Percentiles rank a stretch among this genome's conserved stretches.
Conservation (phyloP, 2,329 filamentous ascomycete genomes). For the Colletotrichum tropicicola region DNA sequence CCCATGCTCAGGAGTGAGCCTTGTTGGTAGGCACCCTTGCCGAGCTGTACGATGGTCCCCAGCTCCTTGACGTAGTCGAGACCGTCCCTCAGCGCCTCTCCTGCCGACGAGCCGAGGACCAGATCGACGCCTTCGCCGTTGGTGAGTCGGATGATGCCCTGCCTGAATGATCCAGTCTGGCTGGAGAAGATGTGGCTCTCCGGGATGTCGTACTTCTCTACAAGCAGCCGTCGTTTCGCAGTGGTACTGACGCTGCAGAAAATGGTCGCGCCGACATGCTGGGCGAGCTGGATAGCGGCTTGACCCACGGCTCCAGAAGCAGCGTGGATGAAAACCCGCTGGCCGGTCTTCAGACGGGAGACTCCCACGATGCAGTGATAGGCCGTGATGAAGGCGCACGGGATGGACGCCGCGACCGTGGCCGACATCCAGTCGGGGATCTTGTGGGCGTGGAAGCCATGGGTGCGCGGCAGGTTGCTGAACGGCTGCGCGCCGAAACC, state of each 20-base stretch:
- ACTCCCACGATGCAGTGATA: constrained; percentile 36
- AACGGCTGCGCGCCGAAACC: constrained; percentile 1
- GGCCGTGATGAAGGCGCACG: constrained; percentile 39
- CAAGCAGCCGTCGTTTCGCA: constrained; percentile 39
- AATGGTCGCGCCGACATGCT: constrained; percentile 41
- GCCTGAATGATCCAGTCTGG: constrained; percentile 38
- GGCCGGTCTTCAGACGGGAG: constrained; percentile 35
- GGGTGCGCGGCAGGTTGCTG: neutral
- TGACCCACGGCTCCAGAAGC: constrained; percentile 46
- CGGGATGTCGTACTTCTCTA: constrained; percentile 35
- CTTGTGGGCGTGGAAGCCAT: constrained; percentile 33
- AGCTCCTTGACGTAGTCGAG: constrained; percentile 53
- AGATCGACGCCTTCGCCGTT: constrained; percentile 43
- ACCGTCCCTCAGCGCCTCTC: constrained; percentile 50
- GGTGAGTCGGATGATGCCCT: constrained; percentile 38
- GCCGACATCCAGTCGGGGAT: constrained; percentile 49
- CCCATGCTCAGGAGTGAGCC: constrained; percentile 61
- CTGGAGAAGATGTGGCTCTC: constrained; percentile 36
- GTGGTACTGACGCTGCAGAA: constrained; percentile 39
- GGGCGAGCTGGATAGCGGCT: constrained; percentile 43
- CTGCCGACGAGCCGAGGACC: constrained; percentile 50
- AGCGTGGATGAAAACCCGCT: constrained; percentile 46
- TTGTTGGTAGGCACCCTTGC: constrained; percentile 48
- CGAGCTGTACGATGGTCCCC: constrained; percentile 51
- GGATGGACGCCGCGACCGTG: constrained; percentile 43